Percentiles rank a stretch among this genome's conserved stretches.
These are phyloP conservation scores for Acrocalymma vagum DNA, from an alignment of 2,329 filamentous ascomycete species.

Conservation along the genomic window DNA sequence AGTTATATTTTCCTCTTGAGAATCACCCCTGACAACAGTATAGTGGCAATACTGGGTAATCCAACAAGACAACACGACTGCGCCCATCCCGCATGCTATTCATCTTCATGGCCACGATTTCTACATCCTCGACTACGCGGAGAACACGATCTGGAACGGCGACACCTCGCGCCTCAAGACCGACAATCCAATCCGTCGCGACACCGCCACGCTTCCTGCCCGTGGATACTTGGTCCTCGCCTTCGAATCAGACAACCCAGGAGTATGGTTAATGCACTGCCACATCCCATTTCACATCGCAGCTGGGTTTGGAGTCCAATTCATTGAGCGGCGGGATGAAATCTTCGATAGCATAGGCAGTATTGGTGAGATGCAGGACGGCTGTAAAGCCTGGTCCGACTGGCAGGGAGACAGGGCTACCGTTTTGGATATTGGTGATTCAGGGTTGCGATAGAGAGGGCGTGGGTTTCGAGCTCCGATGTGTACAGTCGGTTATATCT, in stretches of 20 bases:
- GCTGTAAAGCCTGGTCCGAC: constrained; percentile 35
- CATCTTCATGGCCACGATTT: constrained; percentile 56
- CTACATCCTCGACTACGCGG: constrained; percentile 40
- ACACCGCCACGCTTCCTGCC: constrained; percentile 45
- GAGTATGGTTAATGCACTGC: constrained; percentile 50
- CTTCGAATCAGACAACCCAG: constrained; percentile 48
- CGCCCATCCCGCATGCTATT: constrained; percentile 48
- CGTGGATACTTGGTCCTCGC: constrained; percentile 45
- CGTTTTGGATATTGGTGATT: constrained; percentile 13
- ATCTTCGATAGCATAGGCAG: constrained; percentile 28
- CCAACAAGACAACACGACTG: constrained; percentile 41
- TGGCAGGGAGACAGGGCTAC: constrained; percentile 18
- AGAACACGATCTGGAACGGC: constrained; percentile 36
- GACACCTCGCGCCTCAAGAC: constrained; percentile 38
- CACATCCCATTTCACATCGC: constrained; percentile 48
- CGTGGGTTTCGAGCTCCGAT: not conserved
- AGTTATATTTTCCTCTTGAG: no score
- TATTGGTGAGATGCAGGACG: constrained; percentile 28
- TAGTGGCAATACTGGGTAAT: constrained; percentile 57
- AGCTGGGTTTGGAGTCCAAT: constrained; percentile 60
- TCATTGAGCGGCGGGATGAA: constrained; percentile 55
- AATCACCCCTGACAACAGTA: constrained; percentile 5
- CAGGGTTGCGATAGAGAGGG: constrained; percentile 3
- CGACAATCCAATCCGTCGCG: constrained; percentile 45
- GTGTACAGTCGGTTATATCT: no score